Evolutionary conservation across 2,329 filamentous ascomycete genomes (phyloP).

Genomic region (Exophiala sp.): DNA sequence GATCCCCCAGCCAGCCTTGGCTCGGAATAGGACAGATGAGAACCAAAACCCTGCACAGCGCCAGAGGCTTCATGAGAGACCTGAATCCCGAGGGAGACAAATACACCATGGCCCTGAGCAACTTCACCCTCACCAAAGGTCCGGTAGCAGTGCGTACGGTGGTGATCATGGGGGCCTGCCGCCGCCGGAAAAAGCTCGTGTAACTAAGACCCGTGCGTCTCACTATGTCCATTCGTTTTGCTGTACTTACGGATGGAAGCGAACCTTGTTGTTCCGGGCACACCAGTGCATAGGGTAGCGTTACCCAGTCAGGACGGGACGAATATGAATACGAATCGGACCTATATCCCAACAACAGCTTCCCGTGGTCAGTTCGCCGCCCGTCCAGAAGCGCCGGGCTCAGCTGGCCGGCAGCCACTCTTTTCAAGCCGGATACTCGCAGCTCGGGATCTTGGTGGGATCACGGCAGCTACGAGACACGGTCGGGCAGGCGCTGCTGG

Average conservation of each 20-base stretch:
- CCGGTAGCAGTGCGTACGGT: conserved; percentile 14
- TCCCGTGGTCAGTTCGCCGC: conserved; percentile 1
- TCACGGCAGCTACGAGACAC: conserved; percentile 4
- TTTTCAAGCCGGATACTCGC: conserved; percentile 4
- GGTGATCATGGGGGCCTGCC: conserved; percentile 10
- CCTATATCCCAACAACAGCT: conserved; percentile 11
- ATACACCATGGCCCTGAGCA: conserved; percentile 34
- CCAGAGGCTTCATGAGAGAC: conserved; percentile 22
- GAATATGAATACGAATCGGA: conserved; percentile 10
- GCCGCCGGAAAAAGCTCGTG: conserved; percentile 1
- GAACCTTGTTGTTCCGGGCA: conserved; percentile 4
- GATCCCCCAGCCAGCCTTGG: conserved; percentile 17
- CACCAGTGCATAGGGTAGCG: conserved; percentile 8
- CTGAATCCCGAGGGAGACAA: conserved; percentile 18
- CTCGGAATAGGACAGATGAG: conserved; percentile 26
- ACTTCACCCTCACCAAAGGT: conserved; percentile 35
- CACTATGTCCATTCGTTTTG: background rate
- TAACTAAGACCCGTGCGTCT: conserved; percentile 7
- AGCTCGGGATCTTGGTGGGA: conserved; percentile 3
- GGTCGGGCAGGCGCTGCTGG: background rate
- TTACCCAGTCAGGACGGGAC: conserved; percentile 7
- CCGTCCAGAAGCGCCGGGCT: conserved; percentile 3
- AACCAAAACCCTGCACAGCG: background rate
- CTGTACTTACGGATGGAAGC: conserved; percentile 12
- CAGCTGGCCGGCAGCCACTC: conserved; percentile 4